These are phyloP conservation scores for Puccinia polysora DNA, from an alignment of 1,284 basidiomycete genomes.

Conservation along the genomic window DNA sequence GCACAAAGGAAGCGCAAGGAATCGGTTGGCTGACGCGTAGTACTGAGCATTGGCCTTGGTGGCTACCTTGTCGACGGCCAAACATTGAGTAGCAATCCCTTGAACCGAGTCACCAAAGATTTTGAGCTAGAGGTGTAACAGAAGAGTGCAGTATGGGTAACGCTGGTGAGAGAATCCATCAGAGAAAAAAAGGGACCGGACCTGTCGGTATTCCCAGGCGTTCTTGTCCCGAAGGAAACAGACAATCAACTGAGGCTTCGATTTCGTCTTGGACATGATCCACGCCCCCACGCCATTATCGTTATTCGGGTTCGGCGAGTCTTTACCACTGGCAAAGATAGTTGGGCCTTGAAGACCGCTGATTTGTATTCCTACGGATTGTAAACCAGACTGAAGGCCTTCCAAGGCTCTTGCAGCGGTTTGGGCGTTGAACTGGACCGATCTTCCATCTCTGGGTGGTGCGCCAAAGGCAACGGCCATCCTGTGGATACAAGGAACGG, in stretches of 20 bases:
- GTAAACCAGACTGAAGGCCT: conserved; percentile 4
- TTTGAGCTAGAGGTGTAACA: conserved; percentile 28
- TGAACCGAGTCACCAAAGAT: conserved; percentile 36
- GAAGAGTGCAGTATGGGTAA: not conserved
- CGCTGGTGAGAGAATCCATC: not conserved
- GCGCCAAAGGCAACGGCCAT: conserved; percentile 17
- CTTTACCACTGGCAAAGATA: not conserved
- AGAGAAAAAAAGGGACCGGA: not conserved
- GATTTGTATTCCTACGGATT: conserved; percentile 7
- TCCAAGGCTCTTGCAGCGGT: not conserved
- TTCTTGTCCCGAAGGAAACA: conserved; percentile 34
- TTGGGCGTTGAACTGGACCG: not conserved
- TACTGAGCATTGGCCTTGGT: conserved; percentile 38
- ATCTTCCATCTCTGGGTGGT: not conserved
- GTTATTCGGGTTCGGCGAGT: not conserved
- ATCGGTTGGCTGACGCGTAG: conserved; percentile 27
- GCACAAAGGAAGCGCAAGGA: not conserved
- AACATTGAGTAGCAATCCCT: conserved; percentile 37
- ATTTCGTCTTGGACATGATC: conserved; percentile 36
- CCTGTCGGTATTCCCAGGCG: conserved; percentile 39
- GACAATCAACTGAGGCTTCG: conserved; percentile 37
- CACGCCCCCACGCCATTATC: conserved; percentile 17
- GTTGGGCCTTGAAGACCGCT: conserved; percentile 1
- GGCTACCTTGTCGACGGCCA: conserved; percentile 27
- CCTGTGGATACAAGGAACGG: not conserved